Conservation (phyloP, 2,329 filamentous ascomycete species). For the Lecanicillium sp. region DNA sequence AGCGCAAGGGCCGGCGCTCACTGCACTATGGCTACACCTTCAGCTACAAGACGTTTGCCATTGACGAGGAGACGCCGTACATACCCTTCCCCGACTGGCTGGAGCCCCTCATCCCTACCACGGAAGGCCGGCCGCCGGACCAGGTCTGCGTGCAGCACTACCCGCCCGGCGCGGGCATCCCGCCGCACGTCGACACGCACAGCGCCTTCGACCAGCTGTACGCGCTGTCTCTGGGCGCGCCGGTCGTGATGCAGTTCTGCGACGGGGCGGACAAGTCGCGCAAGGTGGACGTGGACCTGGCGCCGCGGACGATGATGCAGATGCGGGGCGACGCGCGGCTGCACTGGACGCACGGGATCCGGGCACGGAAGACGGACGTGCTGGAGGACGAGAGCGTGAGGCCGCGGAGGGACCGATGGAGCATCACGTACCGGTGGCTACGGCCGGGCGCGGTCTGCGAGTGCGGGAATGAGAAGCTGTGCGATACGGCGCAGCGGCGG, state of each 20-base stretch:
- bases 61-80: slow-evolving; percentile 44
- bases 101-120: slow-evolving; percentile 38
- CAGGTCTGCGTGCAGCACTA: slow-evolving; percentile 58
- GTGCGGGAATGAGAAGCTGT: slow-evolving; percentile 43
- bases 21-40: slow-evolving; percentile 53
- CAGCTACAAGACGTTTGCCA: slow-evolving; percentile 52
- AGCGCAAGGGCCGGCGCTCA: slow-evolving; percentile 39
- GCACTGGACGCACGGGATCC: slow-evolving; percentile 52
- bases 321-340: slow-evolving; percentile 44
- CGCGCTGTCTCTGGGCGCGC: slow-evolving; percentile 36
- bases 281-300: slow-evolving; percentile 39
- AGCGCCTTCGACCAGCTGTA: slow-evolving; percentile 39
- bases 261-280: slow-evolving; percentile 20
- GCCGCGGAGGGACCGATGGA: slow-evolving; percentile 41
- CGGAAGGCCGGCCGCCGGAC: slow-evolving; percentile 41
- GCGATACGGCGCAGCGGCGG: slow-evolving; percentile 44
- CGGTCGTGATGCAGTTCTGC: slow-evolving; percentile 40
- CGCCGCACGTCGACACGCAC: slow-evolving; percentile 56
- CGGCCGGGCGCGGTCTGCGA: slow-evolving; percentile 40
- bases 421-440: slow-evolving; percentile 50
- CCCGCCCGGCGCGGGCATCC: slow-evolving; percentile 53
- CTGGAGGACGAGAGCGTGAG: slow-evolving; percentile 40
- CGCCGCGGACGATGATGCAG: slow-evolving; percentile 44
- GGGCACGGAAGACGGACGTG: slow-evolving; percentile 45
- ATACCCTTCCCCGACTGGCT: slow-evolving; percentile 48